Evolutionary conservation across 768 basidiomycete genomes (phyloP), one percentile per base, ranked within the genome.

Genomic region (Hericium rajendrae): DNA sequence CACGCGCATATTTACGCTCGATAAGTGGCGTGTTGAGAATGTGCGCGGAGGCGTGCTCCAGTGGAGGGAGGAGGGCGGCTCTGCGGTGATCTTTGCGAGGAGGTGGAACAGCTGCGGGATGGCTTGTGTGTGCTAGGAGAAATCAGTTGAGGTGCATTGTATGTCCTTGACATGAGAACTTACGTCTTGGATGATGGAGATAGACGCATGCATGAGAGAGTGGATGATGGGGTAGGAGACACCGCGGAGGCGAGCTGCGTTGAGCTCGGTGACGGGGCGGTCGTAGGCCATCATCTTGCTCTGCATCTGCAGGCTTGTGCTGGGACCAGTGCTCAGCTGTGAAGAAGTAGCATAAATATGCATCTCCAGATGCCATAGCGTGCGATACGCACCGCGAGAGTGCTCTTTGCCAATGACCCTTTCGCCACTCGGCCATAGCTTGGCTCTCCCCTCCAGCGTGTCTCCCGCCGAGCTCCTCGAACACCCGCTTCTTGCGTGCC

Each of bases 231-330:
- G 88, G 69, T 79, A 92, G 2, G 85, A 90, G 5, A 77, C 83
- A 16, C 82, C 86, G 2, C 84, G 80, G 16, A 86, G 72, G 46
- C 93, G 76, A 0, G 88, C 81, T 40, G 76, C 70, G 72, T 97
- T 94, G 53, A 97, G 74, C 22, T 90, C 83, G 6, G 80, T 75
- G 46, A 97, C 75, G 37, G 89, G 85, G 51, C 83, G 82, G 74
- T 94, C 90, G 69, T 97, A 99, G 12, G 84, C 85, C 88, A 97
- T 91, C 94, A 97, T 94, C 72, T 90, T 91, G 71, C 80, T 84
- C 70, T 94, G 93, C 86, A 88, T 88, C 66, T 91, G 88, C 41
- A 89, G 69, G 13, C 78, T 82, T 20, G 85, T 71, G 58, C 77
- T 82, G 1, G 86, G 83, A 1, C 77, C 73, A 1, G 75, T 71